phyloP scores from a whole-genome alignment of 2,329 filamentous ascomycete species.

The Nectriaceae sp. region DNA sequence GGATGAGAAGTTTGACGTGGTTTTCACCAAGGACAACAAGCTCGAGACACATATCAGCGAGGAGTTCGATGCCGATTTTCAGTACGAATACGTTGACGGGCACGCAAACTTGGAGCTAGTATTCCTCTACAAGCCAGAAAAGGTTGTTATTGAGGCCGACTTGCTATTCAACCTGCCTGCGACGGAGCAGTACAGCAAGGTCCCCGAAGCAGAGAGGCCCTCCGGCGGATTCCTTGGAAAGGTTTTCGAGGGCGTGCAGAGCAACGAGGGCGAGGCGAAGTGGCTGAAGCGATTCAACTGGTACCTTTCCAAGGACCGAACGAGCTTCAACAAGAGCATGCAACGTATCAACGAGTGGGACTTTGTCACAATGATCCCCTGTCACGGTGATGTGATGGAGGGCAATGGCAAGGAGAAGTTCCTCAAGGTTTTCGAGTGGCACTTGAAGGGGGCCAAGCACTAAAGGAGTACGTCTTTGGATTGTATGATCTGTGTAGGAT shows the following conservation, averaged over 20 bases:
- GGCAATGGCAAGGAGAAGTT: conserved; percentile 73
- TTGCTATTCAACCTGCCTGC: conserved; percentile 89
- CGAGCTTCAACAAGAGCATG: conserved; percentile 70
- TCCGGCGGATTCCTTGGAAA: conserved; percentile 37
- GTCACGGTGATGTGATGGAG: conserved; percentile 90
- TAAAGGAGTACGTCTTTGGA: no score
- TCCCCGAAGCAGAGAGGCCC: conserved; percentile 41
- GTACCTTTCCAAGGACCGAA: conserved; percentile 69
- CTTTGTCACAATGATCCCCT: conserved; percentile 83
- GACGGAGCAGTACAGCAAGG: conserved; percentile 81
- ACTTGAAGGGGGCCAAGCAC: conserved; percentile 53
- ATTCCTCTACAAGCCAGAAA: conserved; percentile 78
- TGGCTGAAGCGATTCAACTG: conserved; percentile 82
- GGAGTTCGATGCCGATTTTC: conserved; percentile 87
- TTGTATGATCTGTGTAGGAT: no score
- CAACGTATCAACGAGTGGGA: conserved; percentile 75
- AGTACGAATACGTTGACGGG: conserved; percentile 78
- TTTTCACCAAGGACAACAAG: conserved; percentile 64
- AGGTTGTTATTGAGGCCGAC: conserved; percentile 84
- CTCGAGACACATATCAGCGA: conserved; percentile 58
- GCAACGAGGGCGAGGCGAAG: conserved; percentile 63
- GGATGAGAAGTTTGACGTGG: conserved; percentile 61
- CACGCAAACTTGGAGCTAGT: conserved; percentile 87
- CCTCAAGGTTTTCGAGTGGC: conserved; percentile 79
- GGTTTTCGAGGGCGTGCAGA: conserved; percentile 57